phyloP scores from a whole-genome alignment of 2,329 filamentous ascomycete genomes.

The Arachnomyces sp. region DNA sequence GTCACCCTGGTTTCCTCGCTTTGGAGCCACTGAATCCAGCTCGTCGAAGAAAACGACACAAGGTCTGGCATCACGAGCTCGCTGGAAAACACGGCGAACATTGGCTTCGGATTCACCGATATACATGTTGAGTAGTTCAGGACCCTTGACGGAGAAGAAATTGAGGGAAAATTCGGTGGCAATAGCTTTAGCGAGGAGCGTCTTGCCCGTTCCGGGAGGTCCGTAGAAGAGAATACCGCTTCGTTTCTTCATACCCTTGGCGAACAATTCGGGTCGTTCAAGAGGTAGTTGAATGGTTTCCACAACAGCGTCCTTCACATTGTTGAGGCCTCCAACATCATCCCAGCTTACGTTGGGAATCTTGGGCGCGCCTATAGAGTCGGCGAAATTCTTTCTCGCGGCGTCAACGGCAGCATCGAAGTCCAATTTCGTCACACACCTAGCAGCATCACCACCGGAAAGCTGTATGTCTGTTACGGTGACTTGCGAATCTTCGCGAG shows the following conservation, averaged over 20 bases:
- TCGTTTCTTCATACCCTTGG: constrained; percentile 94
- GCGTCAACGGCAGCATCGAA: constrained; percentile 92
- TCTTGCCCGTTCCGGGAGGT: constrained; percentile 97
- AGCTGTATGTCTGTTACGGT: constrained; percentile 79
- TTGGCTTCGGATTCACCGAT: constrained; percentile 97
- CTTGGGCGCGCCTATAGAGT: constrained; percentile 94
- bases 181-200: constrained; percentile 85
- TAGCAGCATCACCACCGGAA: constrained; percentile 71
- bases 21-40: constrained; percentile 96
- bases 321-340: constrained; percentile 92
- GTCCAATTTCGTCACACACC: constrained; percentile 71
- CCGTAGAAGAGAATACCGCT: constrained; percentile 97
- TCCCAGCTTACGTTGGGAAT: constrained; percentile 96
- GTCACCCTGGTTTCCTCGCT: constrained; percentile 93
- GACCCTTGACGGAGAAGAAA: constrained; percentile 94
- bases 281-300: constrained; percentile 98
- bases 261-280: constrained; percentile 97
- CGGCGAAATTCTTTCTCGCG: constrained; percentile 94
- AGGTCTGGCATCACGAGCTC: constrained; percentile 95
- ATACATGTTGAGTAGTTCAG: constrained; percentile 97
- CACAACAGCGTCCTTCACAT: constrained; percentile 99
- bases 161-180: constrained; percentile 99
- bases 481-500: constrained; percentile 31
- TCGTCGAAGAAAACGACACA: constrained; percentile 99
- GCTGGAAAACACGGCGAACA: constrained; percentile 98